Base-by-base conservation (phyloP, 1,284 basidiomycete species). In the Papiliotrema nemorosa region DNA sequence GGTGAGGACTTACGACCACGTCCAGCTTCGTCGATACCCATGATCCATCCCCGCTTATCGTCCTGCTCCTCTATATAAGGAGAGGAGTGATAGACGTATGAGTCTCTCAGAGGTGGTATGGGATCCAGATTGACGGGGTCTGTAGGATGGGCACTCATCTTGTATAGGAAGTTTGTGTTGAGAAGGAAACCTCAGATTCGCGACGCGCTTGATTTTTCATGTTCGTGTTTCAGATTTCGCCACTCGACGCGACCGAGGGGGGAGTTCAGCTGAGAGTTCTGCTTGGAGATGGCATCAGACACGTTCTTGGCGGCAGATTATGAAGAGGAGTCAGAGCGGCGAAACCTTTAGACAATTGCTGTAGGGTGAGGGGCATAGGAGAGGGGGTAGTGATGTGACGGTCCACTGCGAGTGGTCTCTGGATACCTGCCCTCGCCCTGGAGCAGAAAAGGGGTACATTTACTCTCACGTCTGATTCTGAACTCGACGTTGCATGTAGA, bases 1-100 rank as follows among this genome's bases (percentile, higher is more conserved):
- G 22, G 20, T 5, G 36, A 41, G 5, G 13, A 70, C 73, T 61
- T 54, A 75, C 73, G 94, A 0, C 96, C 94, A 53, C 94, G 80
- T 1, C 94, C 94, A 0, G 94, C 94, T 73, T 98, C 94, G 72
- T 98, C 94, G 6, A 98, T 91, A 33, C 94, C 94, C 50, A 98
- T 84, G 44, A 96, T 75, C 77, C 77, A 79, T 7, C 72, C 72
- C 29, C n/a, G n/a, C n/a, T n/a, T n/a, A n/a, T 70, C 71, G 37
- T 86, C 74, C 22, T 44, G 54, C 14, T 46, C 50, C 3, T 57
- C 57, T 29, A 20, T 44, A 45, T 33, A 53, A 83, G 24, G 88
- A 82, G 82, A 79, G 0, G 89, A 90, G 69, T 92, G 89, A 69
- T 88, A 87, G 0, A 86, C 85, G 70, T 93, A 93, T 0, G 88